Evolutionary conservation across 2,329 filamentous ascomycete genomes (phyloP), one percentile per base, ranked within the genome.

Genomic region (Drechslerella coelobrocha): DNA sequence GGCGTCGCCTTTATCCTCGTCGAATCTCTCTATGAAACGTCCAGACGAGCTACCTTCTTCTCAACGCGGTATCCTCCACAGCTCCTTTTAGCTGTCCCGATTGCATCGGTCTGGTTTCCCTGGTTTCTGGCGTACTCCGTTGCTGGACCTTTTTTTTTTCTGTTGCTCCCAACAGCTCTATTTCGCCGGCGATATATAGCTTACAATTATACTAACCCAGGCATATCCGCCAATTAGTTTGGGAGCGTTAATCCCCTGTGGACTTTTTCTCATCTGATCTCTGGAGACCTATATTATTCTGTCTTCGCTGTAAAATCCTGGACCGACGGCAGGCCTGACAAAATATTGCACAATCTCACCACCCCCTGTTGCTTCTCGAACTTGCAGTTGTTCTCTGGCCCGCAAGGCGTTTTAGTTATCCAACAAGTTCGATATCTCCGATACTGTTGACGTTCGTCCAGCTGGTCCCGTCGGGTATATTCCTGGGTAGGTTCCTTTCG

Each of bases 21-120:
- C 43, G 10, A 6, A 3, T 50, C 37, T 37, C 21, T 26, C 23
- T 53, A 39, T n/a, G 34, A 39, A 39, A 24, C 31, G 43, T 48
- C 27, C 56, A 61, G 41, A 34, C 43, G 34, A 48, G 21, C 63
- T 61, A 51, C 50, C 43, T 34, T 29, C 56, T 41, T 56, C 54
- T 56, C 14, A 19, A 60, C 52, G 39, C 53, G 26, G 34, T 60
- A 23, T 24, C 45, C 19, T 66, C 39, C 24, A 26, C 14, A 39
- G 5, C 34, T 10, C 12, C 12, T 14, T 39, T 14, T 14, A 39
- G 34, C 34, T 39, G 34, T 39, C 12, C 34, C 34, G 34, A 39
- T 39, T 14, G 5, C 34, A 39, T 39, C 34, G 34, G 34, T n/a
- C 17, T 39, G 34, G 12, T 39, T 14, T 39, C 17, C 17, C 17